Evolutionary conservation across 495 filamentous ascomycete genomes (phyloP).

Genomic region (Penicillium soppii): DNA sequence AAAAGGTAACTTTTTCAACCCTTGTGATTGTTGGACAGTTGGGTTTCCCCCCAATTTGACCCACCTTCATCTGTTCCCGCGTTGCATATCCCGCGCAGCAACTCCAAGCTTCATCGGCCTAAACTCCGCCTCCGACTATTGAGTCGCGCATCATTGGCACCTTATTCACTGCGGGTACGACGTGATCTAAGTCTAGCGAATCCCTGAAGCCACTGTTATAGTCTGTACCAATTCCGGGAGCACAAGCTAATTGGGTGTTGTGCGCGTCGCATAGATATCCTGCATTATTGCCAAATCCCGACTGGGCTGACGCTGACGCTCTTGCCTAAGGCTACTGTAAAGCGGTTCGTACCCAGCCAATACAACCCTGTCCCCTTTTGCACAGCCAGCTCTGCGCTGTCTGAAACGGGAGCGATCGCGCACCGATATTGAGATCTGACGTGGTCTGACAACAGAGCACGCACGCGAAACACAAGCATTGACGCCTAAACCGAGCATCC

Average conservation of each 20-base stretch:
- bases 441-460: conserved; percentile 55
- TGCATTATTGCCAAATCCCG: conserved; percentile 41
- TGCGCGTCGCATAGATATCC: conserved; percentile 38
- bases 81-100: conserved; percentile 27
- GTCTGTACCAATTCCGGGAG: conserved; percentile 14
- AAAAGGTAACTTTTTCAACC: background rate
- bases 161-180: conserved; percentile 19
- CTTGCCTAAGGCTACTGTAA: conserved; percentile 42
- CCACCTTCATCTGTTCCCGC: conserved; percentile 38
- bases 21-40: conserved; percentile 10
- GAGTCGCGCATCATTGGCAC: conserved; percentile 32
- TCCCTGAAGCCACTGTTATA: conserved; percentile 6
- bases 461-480: conserved; percentile 30
- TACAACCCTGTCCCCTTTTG: conserved; percentile 23
- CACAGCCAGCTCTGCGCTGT: conserved; percentile 27
- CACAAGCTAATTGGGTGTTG: conserved; percentile 29
- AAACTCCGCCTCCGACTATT: conserved; percentile 12
- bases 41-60: conserved; percentile 29
- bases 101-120: conserved; percentile 14
- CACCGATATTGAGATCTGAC: conserved; percentile 42
- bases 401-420: conserved; percentile 29
- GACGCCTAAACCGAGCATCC: conserved; percentile 31
- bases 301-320: conserved; percentile 23
- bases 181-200: conserved; percentile 17
- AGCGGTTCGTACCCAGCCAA: conserved; percentile 48